Conservation (phyloP, 2,329 filamentous ascomycete species). For the Aspergillus uvarum region DNA sequence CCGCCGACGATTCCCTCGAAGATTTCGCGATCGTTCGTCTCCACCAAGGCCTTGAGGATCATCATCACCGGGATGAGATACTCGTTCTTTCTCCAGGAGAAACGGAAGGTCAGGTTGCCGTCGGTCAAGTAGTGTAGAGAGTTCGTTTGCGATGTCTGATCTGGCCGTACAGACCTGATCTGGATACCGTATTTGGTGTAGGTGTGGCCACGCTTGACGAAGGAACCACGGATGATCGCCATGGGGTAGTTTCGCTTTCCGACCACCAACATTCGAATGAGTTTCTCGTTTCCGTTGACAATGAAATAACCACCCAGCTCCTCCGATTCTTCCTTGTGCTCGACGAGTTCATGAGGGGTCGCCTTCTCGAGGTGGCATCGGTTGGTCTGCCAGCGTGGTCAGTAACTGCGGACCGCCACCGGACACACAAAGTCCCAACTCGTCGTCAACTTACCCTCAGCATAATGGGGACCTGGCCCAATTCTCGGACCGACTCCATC, state of each 20-base stretch:
- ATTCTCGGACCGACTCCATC: constrained; percentile 76
- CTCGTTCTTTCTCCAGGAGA: constrained; percentile 97
- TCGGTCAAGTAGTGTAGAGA: constrained; percentile 94
- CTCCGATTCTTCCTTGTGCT: constrained; percentile 90
- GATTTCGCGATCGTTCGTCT: constrained; percentile 95
- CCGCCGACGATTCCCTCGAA: constrained; percentile 89
- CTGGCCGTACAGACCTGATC: constrained; percentile 87
- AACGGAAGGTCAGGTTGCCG: constrained; percentile 94
- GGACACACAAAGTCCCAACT: not conserved
- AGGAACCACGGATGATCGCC: constrained; percentile 88
- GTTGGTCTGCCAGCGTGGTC: constrained; percentile 62
- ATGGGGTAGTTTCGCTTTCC: constrained; percentile 92
- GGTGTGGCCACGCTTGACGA: constrained; percentile 77
- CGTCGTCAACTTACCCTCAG: constrained; percentile 65
- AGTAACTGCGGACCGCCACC: constrained; percentile 3
- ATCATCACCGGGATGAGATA: constrained; percentile 96
- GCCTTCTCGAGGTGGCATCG: constrained; percentile 86
- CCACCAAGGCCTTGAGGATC: constrained; percentile 90
- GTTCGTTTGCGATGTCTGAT: constrained; percentile 97
- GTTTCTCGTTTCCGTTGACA: constrained; percentile 95
- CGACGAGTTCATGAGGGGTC: constrained; percentile 77
- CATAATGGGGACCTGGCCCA: constrained; percentile 92
- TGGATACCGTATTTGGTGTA: constrained; percentile 92
- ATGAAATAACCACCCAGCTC: constrained; percentile 96
- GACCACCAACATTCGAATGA: constrained; percentile 88